Base-by-base conservation (phyloP, 2,329 filamentous ascomycete species). In the Arthrinium puccinioides region DNA sequence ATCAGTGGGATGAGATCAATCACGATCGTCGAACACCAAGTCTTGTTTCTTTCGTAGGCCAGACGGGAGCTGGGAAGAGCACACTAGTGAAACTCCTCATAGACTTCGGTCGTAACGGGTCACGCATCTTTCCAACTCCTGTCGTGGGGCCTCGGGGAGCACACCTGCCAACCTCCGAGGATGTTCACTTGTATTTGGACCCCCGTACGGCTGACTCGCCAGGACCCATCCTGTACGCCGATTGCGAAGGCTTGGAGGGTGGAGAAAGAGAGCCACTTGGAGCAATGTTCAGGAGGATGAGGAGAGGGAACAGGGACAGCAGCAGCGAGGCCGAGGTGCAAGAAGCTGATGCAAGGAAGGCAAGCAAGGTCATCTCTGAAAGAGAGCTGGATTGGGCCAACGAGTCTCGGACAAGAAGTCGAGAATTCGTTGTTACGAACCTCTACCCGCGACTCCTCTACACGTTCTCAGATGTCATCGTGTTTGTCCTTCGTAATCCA, bases 201-300 rank as follows among this genome's bases (percentile, higher is more conserved):
- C 67, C 68, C 2, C 39, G 46, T 1, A 63, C 62, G 3, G 52
- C 50, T n/a, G 34, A 42, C 8, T 48, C 54, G 5, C 43, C 55
- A 3, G 41, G 52, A 4, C 67, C 67, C 0, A 52, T 70, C 8
- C 48, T 71, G 3, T 68, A 61, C 38, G 66, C 67, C 21, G 69
- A 72, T 40, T 70, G 67, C 39, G 69, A 72, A 53, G 68, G 69
- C 0, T 53, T 71, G 6, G 54, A 67, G 11, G 67, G 67, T 14
- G 68, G 68, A 4, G 66, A 69, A 19, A 30, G 35, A 9, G 23
- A 39, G 18, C 44, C 44, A 1, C 25, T 38, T 11, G 39, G 30
- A 14, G 21, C 40, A 4, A 38, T 15, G 39, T 50, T 21, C 37
- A 38, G 52, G 36, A 37, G 20, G 37, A 42, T 24, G 30, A 26